These are phyloP conservation scores for Vitis hybrid DNA, from an alignment of 177 flowering plant species.

Conservation along the genomic window DNA sequence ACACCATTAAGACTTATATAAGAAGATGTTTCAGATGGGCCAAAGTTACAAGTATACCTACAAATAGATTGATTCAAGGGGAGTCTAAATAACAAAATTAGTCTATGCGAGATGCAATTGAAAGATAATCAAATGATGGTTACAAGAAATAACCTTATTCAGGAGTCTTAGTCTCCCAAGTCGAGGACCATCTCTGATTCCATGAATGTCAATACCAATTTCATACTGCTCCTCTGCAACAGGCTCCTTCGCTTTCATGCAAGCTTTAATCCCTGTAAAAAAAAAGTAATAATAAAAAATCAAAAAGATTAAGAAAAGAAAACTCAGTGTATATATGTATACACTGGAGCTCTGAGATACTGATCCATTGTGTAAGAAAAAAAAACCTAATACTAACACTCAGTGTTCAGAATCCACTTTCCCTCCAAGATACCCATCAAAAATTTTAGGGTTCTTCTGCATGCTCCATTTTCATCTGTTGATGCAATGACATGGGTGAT, in stretches of 20 bases:
- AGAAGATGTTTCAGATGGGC: not conserved
- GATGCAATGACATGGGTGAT: constrained; percentile 95
- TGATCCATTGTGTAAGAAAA: not conserved
- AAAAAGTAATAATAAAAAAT: not conserved
- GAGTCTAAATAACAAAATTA: too few species aligned
- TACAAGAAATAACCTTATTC: constrained; percentile 54
- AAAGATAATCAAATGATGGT: not conserved
- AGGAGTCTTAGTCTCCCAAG: constrained; percentile 66
- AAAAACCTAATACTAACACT: constrained; percentile 58
- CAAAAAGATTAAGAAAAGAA: not conserved
- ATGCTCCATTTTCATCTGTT: constrained; percentile 80
- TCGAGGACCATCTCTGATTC: constrained; percentile 69
- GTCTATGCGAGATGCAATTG: too few species aligned
- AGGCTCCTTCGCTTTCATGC: constrained; percentile 56
- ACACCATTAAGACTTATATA: not conserved
- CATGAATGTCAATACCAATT: constrained; percentile 67
- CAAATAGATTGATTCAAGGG: too few species aligned
- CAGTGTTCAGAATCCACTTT: constrained; percentile 81
- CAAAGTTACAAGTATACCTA: too few species aligned
- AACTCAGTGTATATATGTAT: not conserved
- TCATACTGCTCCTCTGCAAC: constrained; percentile 76
- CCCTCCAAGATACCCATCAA: constrained; percentile 93
- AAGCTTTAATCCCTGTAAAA: constrained; percentile 79
- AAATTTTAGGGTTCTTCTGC: constrained; percentile 84
- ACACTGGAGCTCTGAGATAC: not conserved